Base-by-base conservation (phyloP, 257 asterid genomes). In the Solanum habrochaites region DNA sequence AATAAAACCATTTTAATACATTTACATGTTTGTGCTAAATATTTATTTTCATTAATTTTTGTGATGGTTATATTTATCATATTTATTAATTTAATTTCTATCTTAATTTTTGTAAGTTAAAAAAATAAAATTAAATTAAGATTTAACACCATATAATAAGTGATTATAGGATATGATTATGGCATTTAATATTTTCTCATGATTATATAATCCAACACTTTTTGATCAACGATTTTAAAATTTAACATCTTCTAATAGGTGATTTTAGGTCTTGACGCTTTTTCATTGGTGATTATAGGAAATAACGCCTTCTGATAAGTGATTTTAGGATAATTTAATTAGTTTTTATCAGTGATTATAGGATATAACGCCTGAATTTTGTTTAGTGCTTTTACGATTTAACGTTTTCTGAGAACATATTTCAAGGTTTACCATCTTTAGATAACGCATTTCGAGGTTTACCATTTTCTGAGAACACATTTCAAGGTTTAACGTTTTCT, bases 291-390 rank as follows among this genome's bases (percentile, higher is more conserved):
- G 64, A 18, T 56, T 56, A 56, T 56, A 56, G 11, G 2, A 56
- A 56, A 56, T 56, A 56, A 18, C 4, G 4, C 4, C 1, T 56
- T 56, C 0, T 56, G 11, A 56, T 56, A 56, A 6, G 64, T 56
- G 4, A 56, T 18, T 56, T 1, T 56, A 56, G 4, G n/a, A 56
- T 35, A 35, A 1, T 52, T 52, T 56, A 56, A 56, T 10, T 0
- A 56, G 7, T 52, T 18, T 52, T 52, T 52, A 52, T 52, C n/a
- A 18, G 4, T 56, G n/a, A 56, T 56, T 56, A 56, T 56, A 56
- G 0, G 11, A 56, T 56, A 10, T 56, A 56, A 56, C 64, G 0
- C n/a, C 2, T 7, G 20, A 23, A 4, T 1, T 56, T 0, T 56
- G 64, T 18, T 56, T 1, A 18, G 0, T 56, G 4, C 4, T 56